These are phyloP conservation scores for Saccharomyces pastorianus DNA, from an alignment of 1,139 yeast species.

Conservation along the genomic window DNA sequence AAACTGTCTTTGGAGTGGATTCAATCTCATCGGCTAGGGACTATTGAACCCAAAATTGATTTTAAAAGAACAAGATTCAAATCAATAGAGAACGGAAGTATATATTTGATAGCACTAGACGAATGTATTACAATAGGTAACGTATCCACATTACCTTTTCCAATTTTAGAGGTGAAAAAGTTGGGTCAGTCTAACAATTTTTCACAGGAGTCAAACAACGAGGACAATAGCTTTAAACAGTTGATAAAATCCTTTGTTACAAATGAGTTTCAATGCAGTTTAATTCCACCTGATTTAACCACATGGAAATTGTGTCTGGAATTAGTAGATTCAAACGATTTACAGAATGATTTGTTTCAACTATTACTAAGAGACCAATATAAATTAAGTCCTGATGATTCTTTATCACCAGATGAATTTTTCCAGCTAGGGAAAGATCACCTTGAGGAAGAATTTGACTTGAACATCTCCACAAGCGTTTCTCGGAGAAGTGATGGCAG, in stretches of 20 bases:
- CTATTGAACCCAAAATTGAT: slow-evolving; percentile 37
- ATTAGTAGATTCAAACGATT: slow-evolving; percentile 32
- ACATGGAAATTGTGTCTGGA: slow-evolving; percentile 25
- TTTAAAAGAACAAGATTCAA: slow-evolving; percentile 45
- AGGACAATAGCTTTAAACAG: background rate
- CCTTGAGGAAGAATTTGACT: background rate
- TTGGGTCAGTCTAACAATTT: background rate
- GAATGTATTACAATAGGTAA: slow-evolving; percentile 17
- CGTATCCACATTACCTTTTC: slow-evolving; percentile 26
- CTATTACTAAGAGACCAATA: slow-evolving; percentile 27
- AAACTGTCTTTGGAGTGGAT: slow-evolving; percentile 47
- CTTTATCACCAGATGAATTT: slow-evolving; percentile 17
- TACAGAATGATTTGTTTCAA: slow-evolving; percentile 29
- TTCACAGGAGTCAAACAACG: background rate
- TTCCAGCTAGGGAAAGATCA: slow-evolving; percentile 15
- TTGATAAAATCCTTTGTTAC: background rate
- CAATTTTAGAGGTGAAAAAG: slow-evolving; percentile 21
- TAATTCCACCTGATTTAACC: slow-evolving; percentile 27
- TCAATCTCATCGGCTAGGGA: slow-evolving; percentile 38
- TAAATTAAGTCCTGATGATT: slow-evolving; percentile 8
- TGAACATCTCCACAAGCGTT: background rate
- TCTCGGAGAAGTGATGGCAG: background rate
- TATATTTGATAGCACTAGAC: slow-evolving; percentile 21
- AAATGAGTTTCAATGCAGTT: slow-evolving; percentile 30
- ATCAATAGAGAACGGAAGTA: slow-evolving; percentile 10